A percentile compares a stretch with the other conserved stretches of the same genome.
These are phyloP conservation scores for Macrolepiota albuminosa DNA, from an alignment of 768 basidiomycete species.

Conservation along the genomic window DNA sequence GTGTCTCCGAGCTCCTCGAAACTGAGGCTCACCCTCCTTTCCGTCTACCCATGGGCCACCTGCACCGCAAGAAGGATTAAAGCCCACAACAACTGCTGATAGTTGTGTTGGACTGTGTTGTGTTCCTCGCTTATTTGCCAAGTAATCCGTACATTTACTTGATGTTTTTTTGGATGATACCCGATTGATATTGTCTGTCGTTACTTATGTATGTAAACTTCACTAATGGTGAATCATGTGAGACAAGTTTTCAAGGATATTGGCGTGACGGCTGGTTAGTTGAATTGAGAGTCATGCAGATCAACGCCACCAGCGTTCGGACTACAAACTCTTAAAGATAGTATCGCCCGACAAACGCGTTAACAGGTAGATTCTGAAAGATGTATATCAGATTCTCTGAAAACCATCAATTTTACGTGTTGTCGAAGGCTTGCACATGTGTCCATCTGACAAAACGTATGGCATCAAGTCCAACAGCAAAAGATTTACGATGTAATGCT, in stretches of 20 bases:
- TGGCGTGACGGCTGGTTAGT: background rate
- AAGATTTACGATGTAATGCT: background rate
- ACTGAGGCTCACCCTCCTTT: constrained; percentile 34
- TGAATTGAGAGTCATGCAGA: background rate
- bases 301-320: background rate
- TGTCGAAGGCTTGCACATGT: background rate
- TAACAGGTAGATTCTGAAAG: background rate
- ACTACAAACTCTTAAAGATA: background rate
- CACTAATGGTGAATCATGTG: no score
- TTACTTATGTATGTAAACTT: background rate
- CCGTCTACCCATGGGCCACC: constrained; percentile 37
- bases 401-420: background rate
- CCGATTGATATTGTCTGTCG: background rate
- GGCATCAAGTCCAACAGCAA: background rate
- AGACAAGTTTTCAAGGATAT: no score
- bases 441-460: background rate
- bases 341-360: background rate
- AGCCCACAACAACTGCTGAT: background rate
- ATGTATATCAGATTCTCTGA: background rate
- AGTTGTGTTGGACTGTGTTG: background rate
- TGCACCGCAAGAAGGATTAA: constrained; percentile 20
- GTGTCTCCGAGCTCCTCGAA: constrained; percentile 37
- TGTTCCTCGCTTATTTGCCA: background rate
- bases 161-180: background rate
- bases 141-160: background rate